These are phyloP conservation scores for Pseudogymnoascus sp. DNA, from an alignment of 2,329 filamentous ascomycete genomes.

Conservation along the genomic window DNA sequence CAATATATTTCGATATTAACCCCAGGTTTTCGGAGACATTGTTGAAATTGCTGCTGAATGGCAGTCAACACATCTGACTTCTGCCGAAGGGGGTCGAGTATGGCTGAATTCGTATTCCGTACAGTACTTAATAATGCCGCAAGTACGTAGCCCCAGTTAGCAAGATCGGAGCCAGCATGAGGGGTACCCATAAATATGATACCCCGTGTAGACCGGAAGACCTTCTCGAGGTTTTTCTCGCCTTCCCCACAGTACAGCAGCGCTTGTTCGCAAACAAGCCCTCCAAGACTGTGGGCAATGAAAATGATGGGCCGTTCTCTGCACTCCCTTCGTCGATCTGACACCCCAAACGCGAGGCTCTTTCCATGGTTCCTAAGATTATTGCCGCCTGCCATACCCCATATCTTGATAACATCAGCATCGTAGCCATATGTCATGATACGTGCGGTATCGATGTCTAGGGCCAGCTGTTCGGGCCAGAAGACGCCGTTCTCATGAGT, in stretches of 20 bases:
- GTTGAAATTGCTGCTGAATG: constrained; percentile 14
- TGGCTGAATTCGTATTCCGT: constrained; percentile 10
- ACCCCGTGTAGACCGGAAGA: constrained; percentile 13
- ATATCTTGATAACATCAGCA: constrained; percentile 13
- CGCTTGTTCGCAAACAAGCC: constrained; percentile 17
- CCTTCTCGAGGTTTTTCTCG: constrained; percentile 4
- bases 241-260: constrained; percentile 13
- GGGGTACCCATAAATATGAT: constrained; percentile 20
- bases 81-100: constrained; percentile 10
- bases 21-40: constrained; percentile 9
- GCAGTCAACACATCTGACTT: constrained; percentile 11
- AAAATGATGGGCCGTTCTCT: constrained; percentile 17
- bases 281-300: constrained; percentile 18
- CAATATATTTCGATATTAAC: constrained; percentile 11
- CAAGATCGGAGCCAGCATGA: constrained; percentile 16
- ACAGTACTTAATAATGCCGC: constrained; percentile 6
- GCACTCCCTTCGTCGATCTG: constrained; percentile 11
- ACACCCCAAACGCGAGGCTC: constrained; percentile 13
- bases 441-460: constrained; percentile 11
- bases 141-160: constrained; percentile 10
- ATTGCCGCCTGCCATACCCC: constrained; percentile 11
- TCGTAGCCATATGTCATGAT: constrained; percentile 1
- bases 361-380: constrained; percentile 15
- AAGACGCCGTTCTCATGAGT: constrained; percentile 20
- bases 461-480: constrained; percentile 13